Conservation (phyloP, 495 filamentous ascomycete genomes). For the Podospora appendiculata region DNA sequence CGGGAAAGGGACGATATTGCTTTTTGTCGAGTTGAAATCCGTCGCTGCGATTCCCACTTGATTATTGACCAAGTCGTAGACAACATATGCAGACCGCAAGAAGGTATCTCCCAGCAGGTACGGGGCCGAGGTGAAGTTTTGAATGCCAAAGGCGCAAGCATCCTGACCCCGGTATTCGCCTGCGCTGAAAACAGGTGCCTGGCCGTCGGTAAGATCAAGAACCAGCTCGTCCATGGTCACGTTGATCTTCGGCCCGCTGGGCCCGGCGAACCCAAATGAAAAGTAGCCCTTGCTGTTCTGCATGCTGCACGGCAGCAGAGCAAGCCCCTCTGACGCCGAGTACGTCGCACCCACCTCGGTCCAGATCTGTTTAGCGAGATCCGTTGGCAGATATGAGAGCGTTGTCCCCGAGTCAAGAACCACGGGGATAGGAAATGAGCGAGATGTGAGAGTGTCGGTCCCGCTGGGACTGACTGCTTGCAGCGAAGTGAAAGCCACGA, state of each 20-base stretch:
- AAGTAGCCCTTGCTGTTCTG: constrained; percentile 54
- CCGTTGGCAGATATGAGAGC: constrained; percentile 73
- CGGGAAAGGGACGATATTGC: constrained; percentile 44
- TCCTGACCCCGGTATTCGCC: constrained; percentile 46
- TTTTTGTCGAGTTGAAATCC: constrained; percentile 69
- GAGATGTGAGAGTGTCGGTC: constrained; percentile 41
- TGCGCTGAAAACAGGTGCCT: constrained; percentile 33
- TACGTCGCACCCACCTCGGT: constrained; percentile 59
- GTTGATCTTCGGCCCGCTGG: constrained; percentile 54
- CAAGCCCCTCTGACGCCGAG: constrained; percentile 31
- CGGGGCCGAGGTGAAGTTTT: constrained; percentile 51
- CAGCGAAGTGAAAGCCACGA: constrained; percentile 62
- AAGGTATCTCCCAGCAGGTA: constrained; percentile 91
- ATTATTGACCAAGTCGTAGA: constrained; percentile 88
- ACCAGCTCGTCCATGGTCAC: constrained; percentile 74
- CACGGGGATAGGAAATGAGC: constrained; percentile 51
- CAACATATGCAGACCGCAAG: constrained; percentile 85
- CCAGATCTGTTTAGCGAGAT: constrained; percentile 58
- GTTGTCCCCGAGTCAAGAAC: constrained; percentile 88
- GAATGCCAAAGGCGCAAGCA: constrained; percentile 70
- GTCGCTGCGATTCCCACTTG: constrained; percentile 80
- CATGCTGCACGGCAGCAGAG: constrained; percentile 65
- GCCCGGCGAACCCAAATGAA: constrained; percentile 64
- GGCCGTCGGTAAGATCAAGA: constrained; percentile 46
- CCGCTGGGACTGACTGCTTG: constrained; percentile 37